Evolutionary conservation across 1,139 yeast genomes (phyloP).

Genomic region (Scheffersomyces illinoinensis): DNA sequence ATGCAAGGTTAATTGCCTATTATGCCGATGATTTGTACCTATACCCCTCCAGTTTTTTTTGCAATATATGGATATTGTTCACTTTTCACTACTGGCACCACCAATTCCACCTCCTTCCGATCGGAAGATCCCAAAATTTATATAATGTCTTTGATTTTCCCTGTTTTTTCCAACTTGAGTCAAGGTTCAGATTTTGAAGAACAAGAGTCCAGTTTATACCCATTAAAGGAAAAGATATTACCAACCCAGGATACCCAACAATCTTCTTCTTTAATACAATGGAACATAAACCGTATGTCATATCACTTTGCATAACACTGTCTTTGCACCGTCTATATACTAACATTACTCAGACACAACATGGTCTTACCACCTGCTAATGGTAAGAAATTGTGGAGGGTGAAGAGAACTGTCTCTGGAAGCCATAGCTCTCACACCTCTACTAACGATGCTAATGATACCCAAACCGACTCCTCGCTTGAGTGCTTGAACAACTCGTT

Average conservation of each 20-base stretch:
- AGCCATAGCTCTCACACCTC: constrained; percentile 1
- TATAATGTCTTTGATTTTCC: neutral
- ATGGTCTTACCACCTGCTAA: constrained; percentile 45
- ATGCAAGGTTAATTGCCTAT: neutral
- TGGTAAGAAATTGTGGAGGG: constrained; percentile 52
- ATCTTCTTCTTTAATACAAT: neutral
- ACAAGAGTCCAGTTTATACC: neutral
- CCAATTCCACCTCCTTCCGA: neutral
- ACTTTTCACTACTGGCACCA: neutral
- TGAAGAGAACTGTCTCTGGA: constrained; percentile 31
- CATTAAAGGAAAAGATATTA: neutral
- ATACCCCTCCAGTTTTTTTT: neutral
- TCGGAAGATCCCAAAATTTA: neutral
- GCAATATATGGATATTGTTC: neutral
- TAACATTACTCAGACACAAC: constrained; percentile 3
- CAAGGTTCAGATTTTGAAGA: neutral
- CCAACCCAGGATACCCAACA: neutral
- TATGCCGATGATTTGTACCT: neutral
- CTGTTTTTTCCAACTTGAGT: neutral
- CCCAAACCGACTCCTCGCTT: constrained; percentile 22
- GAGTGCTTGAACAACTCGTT: constrained; percentile 49
- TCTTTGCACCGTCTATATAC: neutral
- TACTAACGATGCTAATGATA: constrained; percentile 8
- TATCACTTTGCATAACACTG: neutral
- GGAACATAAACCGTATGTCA: neutral